Evolutionary conservation across 306 rosid genomes (phyloP).

Genomic region (Fagus sylvatica): DNA sequence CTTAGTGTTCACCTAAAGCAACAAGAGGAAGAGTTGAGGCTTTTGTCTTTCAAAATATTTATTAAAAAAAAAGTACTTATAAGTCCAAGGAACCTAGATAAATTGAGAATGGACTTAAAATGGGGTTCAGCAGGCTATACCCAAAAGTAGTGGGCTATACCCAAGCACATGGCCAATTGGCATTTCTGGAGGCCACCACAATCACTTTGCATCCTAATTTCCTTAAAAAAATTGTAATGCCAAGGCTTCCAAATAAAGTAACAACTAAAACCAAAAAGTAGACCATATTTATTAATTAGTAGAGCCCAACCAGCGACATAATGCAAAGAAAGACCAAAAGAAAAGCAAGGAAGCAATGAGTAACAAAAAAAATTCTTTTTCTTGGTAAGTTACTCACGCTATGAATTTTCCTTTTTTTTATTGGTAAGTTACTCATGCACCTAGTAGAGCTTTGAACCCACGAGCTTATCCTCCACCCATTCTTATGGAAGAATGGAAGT

Average conservation of each 20-base stretch:
- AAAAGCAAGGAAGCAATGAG: not conserved
- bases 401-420: too few species aligned
- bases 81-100: not conserved
- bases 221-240: not conserved
- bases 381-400: too few species aligned
- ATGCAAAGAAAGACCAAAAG: not conserved
- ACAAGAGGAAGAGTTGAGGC: too few species aligned
- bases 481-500: too few species aligned
- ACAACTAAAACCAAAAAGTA: not conserved
- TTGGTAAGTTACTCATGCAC: too few species aligned
- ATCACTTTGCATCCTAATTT: not conserved
- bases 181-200: not conserved
- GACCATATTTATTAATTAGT: not conserved
- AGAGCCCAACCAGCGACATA: not conserved
- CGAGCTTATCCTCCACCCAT: too few species aligned
- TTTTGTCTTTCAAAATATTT: too few species aligned
- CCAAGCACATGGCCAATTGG: not conserved
- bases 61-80: not conserved
- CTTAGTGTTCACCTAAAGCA: too few species aligned
- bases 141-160: not conserved
- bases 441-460: too few species aligned
- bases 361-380: not conserved
- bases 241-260: not conserved
- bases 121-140: not conserved
- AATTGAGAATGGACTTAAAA: not conserved